A percentile compares a stretch with the other conserved stretches of the same genome.
These are phyloP conservation scores for Aspergillus flavus DNA, from an alignment of 2,329 filamentous ascomycete species.

Conservation along the genomic window DNA sequence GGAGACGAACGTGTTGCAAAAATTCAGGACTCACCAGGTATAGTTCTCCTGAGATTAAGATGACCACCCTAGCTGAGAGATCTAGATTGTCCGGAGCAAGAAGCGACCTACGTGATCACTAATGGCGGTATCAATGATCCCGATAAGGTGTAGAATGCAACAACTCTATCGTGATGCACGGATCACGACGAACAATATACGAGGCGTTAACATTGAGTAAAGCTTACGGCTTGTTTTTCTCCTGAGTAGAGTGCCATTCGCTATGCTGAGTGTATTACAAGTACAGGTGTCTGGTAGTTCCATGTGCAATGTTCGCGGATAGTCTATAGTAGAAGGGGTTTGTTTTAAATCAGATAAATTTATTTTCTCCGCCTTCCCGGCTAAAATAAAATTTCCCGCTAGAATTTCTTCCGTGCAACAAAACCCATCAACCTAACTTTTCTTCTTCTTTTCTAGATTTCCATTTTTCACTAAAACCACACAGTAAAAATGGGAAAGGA, in stretches of 20 bases:
- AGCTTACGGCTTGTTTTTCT: neutral
- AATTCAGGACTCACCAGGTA: constrained; percentile 68
- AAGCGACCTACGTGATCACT: constrained; percentile 71
- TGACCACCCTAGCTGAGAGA: constrained; percentile 10
- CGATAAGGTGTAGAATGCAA: constrained; percentile 56
- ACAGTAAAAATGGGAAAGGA: constrained; percentile 38
- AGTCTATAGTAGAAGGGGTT: neutral
- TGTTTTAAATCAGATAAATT: neutral
- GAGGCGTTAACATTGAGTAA: neutral
- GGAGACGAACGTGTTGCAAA: constrained; percentile 72
- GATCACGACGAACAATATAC: neutral
- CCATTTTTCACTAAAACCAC: neutral
- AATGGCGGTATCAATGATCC: constrained; percentile 70
- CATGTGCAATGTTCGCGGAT: neutral
- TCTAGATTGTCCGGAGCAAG: constrained; percentile 66
- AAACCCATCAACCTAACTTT: neutral
- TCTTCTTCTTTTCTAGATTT: neutral
- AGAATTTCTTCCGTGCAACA: constrained; percentile 5
- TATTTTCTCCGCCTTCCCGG: constrained; percentile 20
- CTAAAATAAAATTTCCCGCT: constrained; percentile 23
- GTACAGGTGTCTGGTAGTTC: neutral
- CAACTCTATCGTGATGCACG: neutral
- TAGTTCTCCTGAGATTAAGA: constrained; percentile 10
- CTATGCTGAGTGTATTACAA: neutral
- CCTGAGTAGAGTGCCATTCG: neutral